Percentiles rank a stretch among this genome's conserved stretches.
These are phyloP conservation scores for Eurotiales sp. DNA, from an alignment of 2,329 filamentous ascomycete genomes.

Conservation along the genomic window DNA sequence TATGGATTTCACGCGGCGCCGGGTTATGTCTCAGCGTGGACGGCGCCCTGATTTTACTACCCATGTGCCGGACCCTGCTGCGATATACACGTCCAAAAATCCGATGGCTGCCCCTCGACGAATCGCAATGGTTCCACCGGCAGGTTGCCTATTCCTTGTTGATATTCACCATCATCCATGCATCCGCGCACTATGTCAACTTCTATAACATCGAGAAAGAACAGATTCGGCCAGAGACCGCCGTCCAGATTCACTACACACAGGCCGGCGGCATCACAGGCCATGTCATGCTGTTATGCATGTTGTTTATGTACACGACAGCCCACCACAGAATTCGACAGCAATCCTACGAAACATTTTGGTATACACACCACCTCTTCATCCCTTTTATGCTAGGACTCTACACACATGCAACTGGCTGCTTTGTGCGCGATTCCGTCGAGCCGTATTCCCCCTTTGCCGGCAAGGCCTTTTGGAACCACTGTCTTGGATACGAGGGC, in stretches of 20 bases:
- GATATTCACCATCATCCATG: slow-evolving; percentile 75
- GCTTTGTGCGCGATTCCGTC: slow-evolving; percentile 84
- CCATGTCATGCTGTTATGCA: slow-evolving; percentile 97
- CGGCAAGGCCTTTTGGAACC: slow-evolving; percentile 75
- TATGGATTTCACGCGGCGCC: slow-evolving; percentile 94
- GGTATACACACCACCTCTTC: slow-evolving; percentile 99
- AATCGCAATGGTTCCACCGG: slow-evolving; percentile 94
- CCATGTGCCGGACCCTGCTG: slow-evolving; percentile 90
- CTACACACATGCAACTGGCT: slow-evolving; percentile 93
- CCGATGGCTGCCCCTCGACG: slow-evolving; percentile 86
- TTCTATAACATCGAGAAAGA: slow-evolving; percentile 92
- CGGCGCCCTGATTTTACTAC: slow-evolving; percentile 80
- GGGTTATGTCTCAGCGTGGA: slow-evolving; percentile 82
- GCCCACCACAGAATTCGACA: slow-evolving; percentile 90
- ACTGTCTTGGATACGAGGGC: slow-evolving; percentile 91
- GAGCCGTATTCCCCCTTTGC: slow-evolving; percentile 78
- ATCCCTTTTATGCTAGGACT: slow-evolving; percentile 90
- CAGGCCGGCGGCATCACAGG: slow-evolving; percentile 89
- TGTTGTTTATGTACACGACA: slow-evolving; percentile 97
- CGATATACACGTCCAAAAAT: slow-evolving; percentile 81
- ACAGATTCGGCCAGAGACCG: slow-evolving; percentile 74
- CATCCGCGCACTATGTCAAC: slow-evolving; percentile 86
- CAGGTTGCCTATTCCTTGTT: slow-evolving; percentile 89
- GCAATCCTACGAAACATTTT: slow-evolving; percentile 97
- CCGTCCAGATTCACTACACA: slow-evolving; percentile 86